phyloP scores from a whole-genome alignment of 371 early-diverging fungal species.

The Dinochytrium kinnereticum region DNA sequence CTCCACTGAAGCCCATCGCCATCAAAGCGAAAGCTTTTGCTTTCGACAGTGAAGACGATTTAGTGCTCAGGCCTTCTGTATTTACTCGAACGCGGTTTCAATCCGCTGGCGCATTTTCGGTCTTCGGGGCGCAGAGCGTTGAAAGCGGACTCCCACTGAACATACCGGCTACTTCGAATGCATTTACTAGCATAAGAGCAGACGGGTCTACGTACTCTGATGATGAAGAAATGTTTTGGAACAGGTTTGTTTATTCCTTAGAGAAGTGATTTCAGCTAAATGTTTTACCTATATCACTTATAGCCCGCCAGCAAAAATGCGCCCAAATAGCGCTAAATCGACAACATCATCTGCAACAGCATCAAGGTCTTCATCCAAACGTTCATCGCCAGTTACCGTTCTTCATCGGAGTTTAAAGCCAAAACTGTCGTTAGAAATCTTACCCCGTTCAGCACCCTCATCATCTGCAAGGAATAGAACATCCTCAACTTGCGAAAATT shows the following conservation, averaged over 20 bases:
- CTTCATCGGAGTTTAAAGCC: background rate
- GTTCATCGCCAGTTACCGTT: background rate
- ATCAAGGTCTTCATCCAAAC: background rate
- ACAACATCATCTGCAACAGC: background rate
- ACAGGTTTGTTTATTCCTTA: background rate
- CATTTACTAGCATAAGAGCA: background rate
- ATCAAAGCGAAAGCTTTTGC: background rate
- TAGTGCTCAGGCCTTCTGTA: background rate
- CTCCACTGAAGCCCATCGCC: background rate
- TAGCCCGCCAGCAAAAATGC: constrained; percentile 1
- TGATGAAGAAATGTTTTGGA: constrained; percentile 1
- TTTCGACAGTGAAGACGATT: background rate
- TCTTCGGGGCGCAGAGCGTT: background rate
- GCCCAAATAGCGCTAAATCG: background rate
- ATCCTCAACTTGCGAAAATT: background rate
- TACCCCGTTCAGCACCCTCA: background rate
- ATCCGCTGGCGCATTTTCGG: background rate
- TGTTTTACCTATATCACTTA: background rate
- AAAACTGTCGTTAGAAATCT: background rate
- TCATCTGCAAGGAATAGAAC: background rate
- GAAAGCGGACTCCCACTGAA: background rate
- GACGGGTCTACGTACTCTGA: background rate
- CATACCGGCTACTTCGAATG: background rate
- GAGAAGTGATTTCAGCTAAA: background rate
- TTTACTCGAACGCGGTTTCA: background rate